Percentiles rank a stretch among this genome's conserved stretches.
Conservation (phyloP, 2,329 filamentous ascomycete species). For the Sphaerulina populicola region DNA sequence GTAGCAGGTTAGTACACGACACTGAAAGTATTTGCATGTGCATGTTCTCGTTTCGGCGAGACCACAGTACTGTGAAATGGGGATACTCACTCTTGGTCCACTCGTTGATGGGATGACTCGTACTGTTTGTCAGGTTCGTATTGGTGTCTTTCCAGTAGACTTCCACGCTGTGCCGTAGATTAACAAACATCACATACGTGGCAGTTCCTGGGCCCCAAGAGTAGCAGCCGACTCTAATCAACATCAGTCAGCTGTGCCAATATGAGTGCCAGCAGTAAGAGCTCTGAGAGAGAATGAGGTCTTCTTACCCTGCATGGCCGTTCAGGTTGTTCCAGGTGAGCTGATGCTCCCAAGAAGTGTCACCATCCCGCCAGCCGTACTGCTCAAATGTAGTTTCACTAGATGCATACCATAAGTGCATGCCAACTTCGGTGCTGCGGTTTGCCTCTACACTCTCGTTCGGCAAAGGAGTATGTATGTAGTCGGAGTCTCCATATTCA, state of each 20-base stretch:
- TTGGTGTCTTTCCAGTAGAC: slow-evolving; percentile 42
- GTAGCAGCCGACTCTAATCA: slow-evolving; percentile 21
- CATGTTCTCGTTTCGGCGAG: too few species aligned
- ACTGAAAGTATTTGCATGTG: too few species aligned
- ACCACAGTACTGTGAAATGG: neutral
- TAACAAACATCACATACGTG: slow-evolving; percentile 40
- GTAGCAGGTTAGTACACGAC: neutral
- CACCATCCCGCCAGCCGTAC: slow-evolving; percentile 36
- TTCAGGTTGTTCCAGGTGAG: slow-evolving; percentile 35
- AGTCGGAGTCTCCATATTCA: slow-evolving; percentile 35
- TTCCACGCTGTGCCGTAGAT: slow-evolving; percentile 34
- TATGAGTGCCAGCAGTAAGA: too few species aligned
- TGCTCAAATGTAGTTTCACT: slow-evolving; percentile 37
- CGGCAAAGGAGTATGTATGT: slow-evolving; percentile 32
- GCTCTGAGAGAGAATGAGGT: too few species aligned
- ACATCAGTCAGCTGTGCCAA: too few species aligned
- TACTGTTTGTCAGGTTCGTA: slow-evolving; percentile 26
- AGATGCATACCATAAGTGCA: slow-evolving; percentile 41
- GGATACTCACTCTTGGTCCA: slow-evolving; percentile 30
- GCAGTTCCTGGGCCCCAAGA: slow-evolving; percentile 25
- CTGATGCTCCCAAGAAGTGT: slow-evolving; percentile 33
- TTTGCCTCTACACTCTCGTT: slow-evolving; percentile 25
- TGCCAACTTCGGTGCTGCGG: slow-evolving; percentile 31
- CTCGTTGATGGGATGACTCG: slow-evolving; percentile 35
- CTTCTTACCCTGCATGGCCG: slow-evolving; percentile 30